A percentile compares a stretch with the other conserved stretches of the same genome.
These are phyloP conservation scores for Chamaenerion angustifolium DNA, from an alignment of 345 rosid species.

Conservation along the genomic window DNA sequence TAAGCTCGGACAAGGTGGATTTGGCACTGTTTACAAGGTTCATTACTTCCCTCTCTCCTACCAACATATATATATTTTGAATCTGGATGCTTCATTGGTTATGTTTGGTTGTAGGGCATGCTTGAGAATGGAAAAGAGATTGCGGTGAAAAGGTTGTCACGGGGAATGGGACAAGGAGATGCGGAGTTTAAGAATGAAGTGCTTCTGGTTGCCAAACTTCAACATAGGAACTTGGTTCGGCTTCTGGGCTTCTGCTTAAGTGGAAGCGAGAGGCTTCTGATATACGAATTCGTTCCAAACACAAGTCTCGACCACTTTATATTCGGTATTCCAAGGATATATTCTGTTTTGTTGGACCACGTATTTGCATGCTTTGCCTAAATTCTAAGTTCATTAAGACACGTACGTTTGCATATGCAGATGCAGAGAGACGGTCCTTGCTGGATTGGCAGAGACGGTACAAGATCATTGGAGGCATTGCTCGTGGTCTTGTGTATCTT, in stretches of 20 bases:
- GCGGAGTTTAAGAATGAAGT: slow-evolving; percentile 53
- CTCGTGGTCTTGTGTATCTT: slow-evolving; percentile 58
- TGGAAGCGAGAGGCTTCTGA: too few species aligned
- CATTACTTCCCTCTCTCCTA: background rate
- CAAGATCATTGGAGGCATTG: slow-evolving; percentile 47
- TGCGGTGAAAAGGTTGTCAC: slow-evolving; percentile 49
- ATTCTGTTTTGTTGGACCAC: too few species aligned
- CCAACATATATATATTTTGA: too few species aligned
- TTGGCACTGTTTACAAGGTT: slow-evolving; percentile 75
- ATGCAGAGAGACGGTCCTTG: slow-evolving; percentile 19
- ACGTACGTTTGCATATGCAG: slow-evolving; percentile 18
- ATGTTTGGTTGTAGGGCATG: slow-evolving; percentile 24
- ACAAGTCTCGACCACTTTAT: slow-evolving; percentile 47
- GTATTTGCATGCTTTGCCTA: too few species aligned
- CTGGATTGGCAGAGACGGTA: slow-evolving; percentile 44
- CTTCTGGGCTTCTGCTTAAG: too few species aligned
- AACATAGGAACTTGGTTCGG: too few species aligned
- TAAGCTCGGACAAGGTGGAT: slow-evolving; percentile 76
- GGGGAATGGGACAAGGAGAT: slow-evolving; percentile 36
- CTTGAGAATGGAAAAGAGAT: slow-evolving; percentile 48
- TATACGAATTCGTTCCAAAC: slow-evolving; percentile 55
- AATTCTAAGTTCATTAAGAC: too few species aligned
- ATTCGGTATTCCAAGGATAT: slow-evolving; percentile 38
- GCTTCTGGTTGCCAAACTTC: slow-evolving; percentile 30
- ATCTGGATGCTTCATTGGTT: background rate